Percentiles rank a stretch among this genome's conserved stretches.
Conservation (phyloP, 768 basidiomycete genomes). For the Tephrocybe sp. region DNA sequence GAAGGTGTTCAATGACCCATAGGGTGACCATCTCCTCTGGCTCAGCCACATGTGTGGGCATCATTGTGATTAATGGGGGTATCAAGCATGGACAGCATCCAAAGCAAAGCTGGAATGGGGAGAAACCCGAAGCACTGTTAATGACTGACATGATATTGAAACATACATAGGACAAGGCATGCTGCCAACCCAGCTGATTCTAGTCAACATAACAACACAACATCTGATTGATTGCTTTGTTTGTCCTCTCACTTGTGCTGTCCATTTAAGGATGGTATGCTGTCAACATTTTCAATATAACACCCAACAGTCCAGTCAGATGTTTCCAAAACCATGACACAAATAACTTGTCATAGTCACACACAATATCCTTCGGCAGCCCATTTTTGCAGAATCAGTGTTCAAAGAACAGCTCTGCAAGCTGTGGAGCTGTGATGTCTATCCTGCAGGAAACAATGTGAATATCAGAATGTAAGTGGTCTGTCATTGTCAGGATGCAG, state of each 20-base stretch:
- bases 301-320: slow-evolving; percentile 18
- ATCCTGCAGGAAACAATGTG: slow-evolving; percentile 9
- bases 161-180: slow-evolving; percentile 19
- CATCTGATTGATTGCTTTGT: slow-evolving; percentile 21
- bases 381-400: slow-evolving; percentile 37
- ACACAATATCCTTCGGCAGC: slow-evolving; percentile 21
- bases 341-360: slow-evolving; percentile 24
- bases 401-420: slow-evolving; percentile 25
- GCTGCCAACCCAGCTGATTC: slow-evolving; percentile 22
- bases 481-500: slow-evolving; percentile 25
- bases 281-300: slow-evolving; percentile 29
- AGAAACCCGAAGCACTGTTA: slow-evolving; percentile 27
- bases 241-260: slow-evolving; percentile 27
- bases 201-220: too few species aligned
- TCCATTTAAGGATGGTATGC: slow-evolving; percentile 37
- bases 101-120: slow-evolving; percentile 16
- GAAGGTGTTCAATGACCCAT: too few species aligned
- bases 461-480: slow-evolving; percentile 24
- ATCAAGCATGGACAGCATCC: slow-evolving; percentile 15
- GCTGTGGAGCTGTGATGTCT: slow-evolving; percentile 14
- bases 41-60: too few species aligned
- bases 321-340: slow-evolving; percentile 29
- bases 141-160: slow-evolving; percentile 31
- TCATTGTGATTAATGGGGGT: too few species aligned
- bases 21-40: too few species aligned